phyloP scores from a whole-genome alignment of 2,329 filamentous ascomycete genomes.

The Sphaerulina musiva region DNA sequence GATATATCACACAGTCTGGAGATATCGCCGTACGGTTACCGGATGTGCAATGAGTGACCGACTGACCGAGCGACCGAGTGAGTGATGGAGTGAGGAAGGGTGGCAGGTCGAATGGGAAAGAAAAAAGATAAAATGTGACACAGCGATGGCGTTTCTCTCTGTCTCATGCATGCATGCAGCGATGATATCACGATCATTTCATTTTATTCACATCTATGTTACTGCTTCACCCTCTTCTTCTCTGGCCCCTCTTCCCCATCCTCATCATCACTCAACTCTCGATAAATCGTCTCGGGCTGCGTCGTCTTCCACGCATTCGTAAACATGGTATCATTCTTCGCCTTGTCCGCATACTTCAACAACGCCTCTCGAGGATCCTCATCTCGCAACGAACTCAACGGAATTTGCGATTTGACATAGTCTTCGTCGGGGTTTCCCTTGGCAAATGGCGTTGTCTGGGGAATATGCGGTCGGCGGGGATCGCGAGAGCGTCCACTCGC shows the following conservation, averaged over 20 bases:
- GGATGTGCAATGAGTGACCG: conserved; percentile 52
- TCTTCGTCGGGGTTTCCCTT: conserved; percentile 85
- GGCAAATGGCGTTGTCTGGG: conserved; percentile 78
- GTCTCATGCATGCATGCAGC: background rate
- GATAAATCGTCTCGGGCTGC: conserved; percentile 87
- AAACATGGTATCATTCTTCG: conserved; percentile 87
- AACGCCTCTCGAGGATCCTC: conserved; percentile 92
- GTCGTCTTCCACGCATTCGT: conserved; percentile 89
- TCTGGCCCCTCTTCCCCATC: conserved; percentile 63
- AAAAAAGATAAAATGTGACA: conserved; percentile 8
- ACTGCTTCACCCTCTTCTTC: conserved; percentile 37
- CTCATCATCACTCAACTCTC: conserved; percentile 81
- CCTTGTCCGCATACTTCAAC: conserved; percentile 89
- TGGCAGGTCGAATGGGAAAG: background rate
- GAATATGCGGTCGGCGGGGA: conserved; percentile 77
- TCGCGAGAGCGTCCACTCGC: conserved; percentile 71
- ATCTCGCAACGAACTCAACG: conserved; percentile 85
- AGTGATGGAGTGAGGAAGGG: too few species aligned
- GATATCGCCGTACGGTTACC: conserved; percentile 92
- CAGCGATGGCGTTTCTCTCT: conserved; percentile 5
- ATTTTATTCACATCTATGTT: background rate
- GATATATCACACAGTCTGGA: conserved; percentile 96
- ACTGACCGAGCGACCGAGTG: background rate
- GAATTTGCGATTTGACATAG: conserved; percentile 81
- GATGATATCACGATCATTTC: background rate